Percentiles rank a stretch among this genome's conserved stretches.
These are phyloP conservation scores for Elsinoe batatas DNA, from an alignment of 2,329 filamentous ascomycete species.

Conservation along the genomic window DNA sequence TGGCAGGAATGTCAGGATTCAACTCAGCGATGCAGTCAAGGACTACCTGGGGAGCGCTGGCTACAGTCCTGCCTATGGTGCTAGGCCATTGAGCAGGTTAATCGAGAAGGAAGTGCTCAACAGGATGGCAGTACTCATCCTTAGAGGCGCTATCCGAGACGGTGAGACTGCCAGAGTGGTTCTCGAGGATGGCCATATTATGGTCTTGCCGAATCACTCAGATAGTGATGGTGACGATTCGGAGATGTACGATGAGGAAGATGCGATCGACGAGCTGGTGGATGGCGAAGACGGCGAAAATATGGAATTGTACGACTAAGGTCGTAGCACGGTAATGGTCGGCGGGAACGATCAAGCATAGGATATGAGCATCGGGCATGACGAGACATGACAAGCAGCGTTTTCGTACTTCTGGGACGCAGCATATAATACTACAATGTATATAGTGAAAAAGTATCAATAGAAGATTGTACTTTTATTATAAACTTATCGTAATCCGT, in stretches of 20 bases:
- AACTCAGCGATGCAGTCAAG: constrained; percentile 75
- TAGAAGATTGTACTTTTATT: neutral
- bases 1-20: constrained; percentile 72
- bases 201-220: constrained; percentile 76
- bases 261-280: constrained; percentile 60
- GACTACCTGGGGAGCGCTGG: constrained; percentile 87
- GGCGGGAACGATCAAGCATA: neutral
- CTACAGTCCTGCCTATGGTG: constrained; percentile 92
- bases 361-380: neutral
- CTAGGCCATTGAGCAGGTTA: constrained; percentile 73
- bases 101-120: constrained; percentile 98
- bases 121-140: constrained; percentile 78
- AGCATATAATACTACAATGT: neutral
- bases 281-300: constrained; percentile 42
- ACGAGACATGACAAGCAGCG: neutral
- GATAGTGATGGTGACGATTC: constrained; percentile 50
- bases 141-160: constrained; percentile 74
- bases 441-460: neutral
- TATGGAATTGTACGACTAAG: constrained; percentile 52
- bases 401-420: neutral
- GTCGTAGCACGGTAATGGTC: neutral
- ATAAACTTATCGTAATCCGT: neutral
- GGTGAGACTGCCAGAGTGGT: constrained; percentile 75
- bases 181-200: constrained; percentile 67
- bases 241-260: constrained; percentile 66